phyloP scores from a whole-genome alignment of 2,329 filamentous ascomycete species.

The Colletotrichum higginsianum region DNA sequence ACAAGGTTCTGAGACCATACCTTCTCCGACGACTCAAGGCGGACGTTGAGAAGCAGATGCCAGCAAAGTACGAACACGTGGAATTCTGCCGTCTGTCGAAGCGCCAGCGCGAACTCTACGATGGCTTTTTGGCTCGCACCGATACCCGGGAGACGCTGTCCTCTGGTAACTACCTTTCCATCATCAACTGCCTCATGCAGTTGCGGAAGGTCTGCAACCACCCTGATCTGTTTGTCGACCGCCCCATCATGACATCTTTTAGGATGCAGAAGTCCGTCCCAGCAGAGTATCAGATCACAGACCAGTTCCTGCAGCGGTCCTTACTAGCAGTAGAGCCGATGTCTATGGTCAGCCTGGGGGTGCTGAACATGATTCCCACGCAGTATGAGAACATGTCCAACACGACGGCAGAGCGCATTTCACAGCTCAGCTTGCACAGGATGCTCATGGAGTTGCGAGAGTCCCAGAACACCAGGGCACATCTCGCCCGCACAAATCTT shows the following conservation, averaged over 20 bases:
- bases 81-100: constrained; percentile 96
- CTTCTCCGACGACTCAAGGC: constrained; percentile 91
- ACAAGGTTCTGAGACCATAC: constrained; percentile 94
- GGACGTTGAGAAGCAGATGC: constrained; percentile 99
- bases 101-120: constrained; percentile 94
- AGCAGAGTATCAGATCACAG: constrained; percentile 80
- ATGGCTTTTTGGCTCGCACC: constrained; percentile 92
- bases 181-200: constrained; percentile 99
- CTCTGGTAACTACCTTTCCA: constrained; percentile 95
- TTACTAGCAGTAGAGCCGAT: constrained; percentile 75
- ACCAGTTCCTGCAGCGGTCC: constrained; percentile 77
- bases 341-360: constrained; percentile 77
- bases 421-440: constrained; percentile 79
- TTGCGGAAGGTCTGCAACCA: constrained; percentile 98
- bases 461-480: constrained; percentile 75
- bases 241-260: constrained; percentile 97
- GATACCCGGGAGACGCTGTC: constrained; percentile 91
- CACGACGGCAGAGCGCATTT: constrained; percentile 67
- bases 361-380: constrained; percentile 84
- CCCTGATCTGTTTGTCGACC: constrained; percentile 95
- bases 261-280: constrained; percentile 87
- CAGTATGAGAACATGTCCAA: constrained; percentile 77
- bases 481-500: constrained; percentile 67
- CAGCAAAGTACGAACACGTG: constrained; percentile 96
- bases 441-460: constrained; percentile 80